Conservation (phyloP, 257 asterid species). For the Fraxinus americana region DNA sequence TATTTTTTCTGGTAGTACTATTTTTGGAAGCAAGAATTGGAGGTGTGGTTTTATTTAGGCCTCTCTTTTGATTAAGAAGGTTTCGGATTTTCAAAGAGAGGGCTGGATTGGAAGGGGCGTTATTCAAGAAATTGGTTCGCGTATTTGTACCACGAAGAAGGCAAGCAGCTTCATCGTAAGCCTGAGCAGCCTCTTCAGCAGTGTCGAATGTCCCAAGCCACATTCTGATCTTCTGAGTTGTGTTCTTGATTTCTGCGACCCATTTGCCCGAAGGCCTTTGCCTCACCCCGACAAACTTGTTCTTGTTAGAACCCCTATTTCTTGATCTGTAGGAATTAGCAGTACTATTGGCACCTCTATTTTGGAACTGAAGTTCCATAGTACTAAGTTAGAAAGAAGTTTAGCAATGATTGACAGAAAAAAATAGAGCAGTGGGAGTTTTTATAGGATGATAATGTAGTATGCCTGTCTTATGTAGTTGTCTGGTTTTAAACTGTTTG, state of each 20-base stretch:
- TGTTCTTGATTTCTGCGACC: constrained; percentile 89
- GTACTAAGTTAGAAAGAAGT: background rate
- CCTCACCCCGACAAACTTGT: constrained; percentile 77
- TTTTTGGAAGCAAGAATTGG: constrained; percentile 18
- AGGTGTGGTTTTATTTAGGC: constrained; percentile 39
- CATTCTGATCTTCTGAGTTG: constrained; percentile 83
- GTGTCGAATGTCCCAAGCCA: constrained; percentile 88
- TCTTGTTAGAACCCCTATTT: constrained; percentile 37
- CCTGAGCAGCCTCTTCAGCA: constrained; percentile 83
- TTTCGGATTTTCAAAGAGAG: constrained; percentile 69
- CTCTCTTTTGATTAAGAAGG: constrained; percentile 65
- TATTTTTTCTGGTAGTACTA: constrained; percentile 13
- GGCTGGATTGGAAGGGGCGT: constrained; percentile 68
- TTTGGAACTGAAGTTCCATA: constrained; percentile 58
- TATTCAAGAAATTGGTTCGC: constrained; percentile 66
- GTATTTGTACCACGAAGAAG: constrained; percentile 81
- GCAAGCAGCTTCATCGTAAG: constrained; percentile 85
- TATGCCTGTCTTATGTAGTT: constrained; percentile 45
- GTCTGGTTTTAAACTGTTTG: constrained; percentile 32
- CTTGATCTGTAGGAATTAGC: constrained; percentile 19
- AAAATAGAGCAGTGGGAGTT: constrained; percentile 30
- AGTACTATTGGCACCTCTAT: constrained; percentile 16
- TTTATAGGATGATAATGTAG: constrained; percentile 32
- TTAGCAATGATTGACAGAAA: constrained; percentile 15
- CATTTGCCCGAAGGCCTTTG: constrained; percentile 92